Evolutionary conservation across 2,329 filamentous ascomycete genomes (phyloP).

Genomic region (Arthrobotrys sphaeroides): DNA sequence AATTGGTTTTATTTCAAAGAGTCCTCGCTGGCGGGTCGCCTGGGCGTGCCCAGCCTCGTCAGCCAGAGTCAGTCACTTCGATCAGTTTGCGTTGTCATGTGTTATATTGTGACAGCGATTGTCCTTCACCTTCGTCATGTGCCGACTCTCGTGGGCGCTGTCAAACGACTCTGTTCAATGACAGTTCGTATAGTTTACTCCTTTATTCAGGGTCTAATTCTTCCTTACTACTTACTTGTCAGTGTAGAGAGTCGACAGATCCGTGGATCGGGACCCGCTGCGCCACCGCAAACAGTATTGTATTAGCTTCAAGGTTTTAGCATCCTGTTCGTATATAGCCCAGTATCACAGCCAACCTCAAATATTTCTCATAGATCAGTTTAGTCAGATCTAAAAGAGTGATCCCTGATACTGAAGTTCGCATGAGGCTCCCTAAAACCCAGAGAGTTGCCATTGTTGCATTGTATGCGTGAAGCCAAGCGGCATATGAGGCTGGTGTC

Average conservation of each 20-base stretch:
- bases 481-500: neutral
- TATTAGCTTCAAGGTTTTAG: too few species aligned
- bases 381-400: too few species aligned
- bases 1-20: neutral
- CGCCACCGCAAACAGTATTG: too few species aligned
- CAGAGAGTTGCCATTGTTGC: neutral
- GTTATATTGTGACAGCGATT: slow-evolving; percentile 12
- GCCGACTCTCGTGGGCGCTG: neutral
- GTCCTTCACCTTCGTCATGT: slow-evolving; percentile 14
- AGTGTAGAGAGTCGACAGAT: too few species aligned
- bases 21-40: neutral
- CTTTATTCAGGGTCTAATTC: neutral
- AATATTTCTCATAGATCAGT: too few species aligned
- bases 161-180: slow-evolving; percentile 5
- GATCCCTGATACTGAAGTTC: too few species aligned
- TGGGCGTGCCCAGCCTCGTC: too few species aligned
- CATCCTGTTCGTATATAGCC: too few species aligned
- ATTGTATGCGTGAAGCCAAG: neutral
- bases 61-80: slow-evolving; percentile 18
- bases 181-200: neutral
- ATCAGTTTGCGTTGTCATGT: slow-evolving; percentile 53
- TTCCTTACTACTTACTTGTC: neutral
- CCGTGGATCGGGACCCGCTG: too few species aligned
- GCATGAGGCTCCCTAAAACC: too few species aligned
- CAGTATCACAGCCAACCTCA: too few species aligned